Evolutionary conservation across 805 yeast species (phyloP), one percentile per base, ranked within the genome.

Genomic region (Candida stauntonica): DNA sequence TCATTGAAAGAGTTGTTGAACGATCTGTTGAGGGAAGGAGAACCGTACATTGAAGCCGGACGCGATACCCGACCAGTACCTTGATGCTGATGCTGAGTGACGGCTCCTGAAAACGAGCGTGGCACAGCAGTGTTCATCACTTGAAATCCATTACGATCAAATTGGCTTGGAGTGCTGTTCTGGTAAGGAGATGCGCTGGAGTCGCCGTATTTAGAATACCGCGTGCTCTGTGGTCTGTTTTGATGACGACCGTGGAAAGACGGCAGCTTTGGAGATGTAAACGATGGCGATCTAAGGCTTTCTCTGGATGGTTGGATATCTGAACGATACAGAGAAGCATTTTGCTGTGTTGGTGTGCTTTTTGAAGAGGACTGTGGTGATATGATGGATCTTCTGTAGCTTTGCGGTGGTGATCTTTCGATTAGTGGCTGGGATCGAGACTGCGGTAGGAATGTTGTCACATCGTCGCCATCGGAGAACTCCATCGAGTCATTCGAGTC

Each of bases 101-200:
- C 17, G 17, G 14, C 3, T 21, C 15, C 15, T n/a, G 52, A 46
- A 29, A 48, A 43, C 0, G 52, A 43, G 11, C 50, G 36, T 9
- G 50, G 50, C 3, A 48, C 26, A 7, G 46, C 41, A 0, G 52
- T 38, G n/a, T 31, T 35, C 34, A 38, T 33, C 15, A 36, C 40
- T 3, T 41, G 38, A 3, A 41, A 24, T 5, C 31, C 35, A 5
- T 28, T 28, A 9, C 24, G 35, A n/a, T n/a, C n/a, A n/a, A n/a
- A n/a, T n/a, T n/a, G n/a, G n/a, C 14, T 32, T 17, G 4, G 37
- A 18, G 14, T 31, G 18, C 21, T 20, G 19, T 12, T 7, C 26
- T 26, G 31, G 26, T 26, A 26, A 8, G 28, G 28, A 12, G 28
- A 26, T 12, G 28, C 15, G 8, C 15, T 12, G n/a, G 28, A 26